phyloP scores from a whole-genome alignment of 164 flowering plant genomes.

The Sedum album region DNA sequence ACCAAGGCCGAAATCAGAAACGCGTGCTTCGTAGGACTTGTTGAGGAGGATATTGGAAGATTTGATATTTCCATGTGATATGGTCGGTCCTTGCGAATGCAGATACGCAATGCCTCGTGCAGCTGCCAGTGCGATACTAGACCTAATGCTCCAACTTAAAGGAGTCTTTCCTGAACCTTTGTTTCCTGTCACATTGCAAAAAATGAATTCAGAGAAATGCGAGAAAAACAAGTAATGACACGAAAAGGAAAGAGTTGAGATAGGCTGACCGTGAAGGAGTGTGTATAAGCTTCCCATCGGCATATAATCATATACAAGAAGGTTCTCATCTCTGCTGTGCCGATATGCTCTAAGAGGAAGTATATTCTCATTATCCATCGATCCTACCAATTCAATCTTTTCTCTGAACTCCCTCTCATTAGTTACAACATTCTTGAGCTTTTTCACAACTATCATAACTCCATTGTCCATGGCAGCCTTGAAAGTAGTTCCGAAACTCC shows the following conservation, averaged over 20 bases:
- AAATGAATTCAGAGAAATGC: background rate
- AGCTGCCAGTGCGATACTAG: constrained; percentile 3
- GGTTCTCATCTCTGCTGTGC: constrained; percentile 67
- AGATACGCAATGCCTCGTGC: constrained; percentile 7
- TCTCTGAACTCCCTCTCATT: constrained; percentile 68
- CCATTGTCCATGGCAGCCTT: constrained; percentile 71
- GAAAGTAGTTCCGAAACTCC: constrained; percentile 69
- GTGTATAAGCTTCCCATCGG: constrained; percentile 96
- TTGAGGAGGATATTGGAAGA: constrained; percentile 8
- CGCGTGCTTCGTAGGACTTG: background rate
- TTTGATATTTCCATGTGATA: constrained; percentile 8
- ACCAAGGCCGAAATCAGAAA: constrained; percentile 4
- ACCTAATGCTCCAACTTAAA: constrained; percentile 3
- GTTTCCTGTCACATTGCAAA: background rate
- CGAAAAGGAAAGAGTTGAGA: background rate
- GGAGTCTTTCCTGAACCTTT: background rate
- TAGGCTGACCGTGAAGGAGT: constrained; percentile 72
- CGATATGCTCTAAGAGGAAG: constrained; percentile 80
- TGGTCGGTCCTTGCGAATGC: background rate
- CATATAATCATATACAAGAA: constrained; percentile 87
- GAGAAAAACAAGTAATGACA: background rate
- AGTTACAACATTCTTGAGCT: constrained; percentile 65
- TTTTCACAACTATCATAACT: constrained; percentile 69
- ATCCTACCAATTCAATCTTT: constrained; percentile 65
- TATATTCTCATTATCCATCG: constrained; percentile 58